phyloP scores from a whole-genome alignment of 495 filamentous ascomycete species.

The Lepraria neglecta region DNA sequence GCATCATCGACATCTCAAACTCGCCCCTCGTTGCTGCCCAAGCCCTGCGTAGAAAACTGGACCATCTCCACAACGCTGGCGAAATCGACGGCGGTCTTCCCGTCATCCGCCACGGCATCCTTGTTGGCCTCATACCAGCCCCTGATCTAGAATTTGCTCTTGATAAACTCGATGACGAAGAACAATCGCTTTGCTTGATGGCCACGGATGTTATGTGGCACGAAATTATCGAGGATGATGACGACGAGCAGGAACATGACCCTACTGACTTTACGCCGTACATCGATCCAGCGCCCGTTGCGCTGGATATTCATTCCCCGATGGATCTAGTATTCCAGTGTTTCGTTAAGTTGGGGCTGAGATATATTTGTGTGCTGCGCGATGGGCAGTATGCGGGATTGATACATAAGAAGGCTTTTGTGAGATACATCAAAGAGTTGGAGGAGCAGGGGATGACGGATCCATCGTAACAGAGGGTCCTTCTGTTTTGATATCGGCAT shows the following conservation, averaged over 20 bases:
- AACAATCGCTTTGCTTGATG: constrained; percentile 74
- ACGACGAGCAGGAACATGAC: constrained; percentile 47
- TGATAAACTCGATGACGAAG: constrained; percentile 71
- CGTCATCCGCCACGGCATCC: constrained; percentile 68
- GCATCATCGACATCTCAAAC: constrained; percentile 79
- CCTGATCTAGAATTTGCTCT: constrained; percentile 92
- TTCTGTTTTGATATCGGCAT: too few species aligned
- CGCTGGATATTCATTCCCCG: constrained; percentile 80
- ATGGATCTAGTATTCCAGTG: constrained; percentile 97
- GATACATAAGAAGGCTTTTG: constrained; percentile 96
- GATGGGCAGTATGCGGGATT: constrained; percentile 84
- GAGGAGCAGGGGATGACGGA: constrained; percentile 42
- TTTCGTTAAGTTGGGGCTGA: constrained; percentile 86
- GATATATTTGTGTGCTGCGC: constrained; percentile 84
- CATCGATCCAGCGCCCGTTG: constrained; percentile 86
- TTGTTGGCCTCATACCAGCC: constrained; percentile 86
- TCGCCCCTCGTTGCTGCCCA: constrained; percentile 70
- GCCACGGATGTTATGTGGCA: constrained; percentile 48
- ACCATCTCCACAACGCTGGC: constrained; percentile 72
- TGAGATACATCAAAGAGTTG: constrained; percentile 82
- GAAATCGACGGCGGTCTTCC: constrained; percentile 91
- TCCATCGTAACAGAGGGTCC: neutral
- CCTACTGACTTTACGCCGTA: constrained; percentile 81
- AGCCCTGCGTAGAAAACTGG: constrained; percentile 70
- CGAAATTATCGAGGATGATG: constrained; percentile 51